phyloP scores from a whole-genome alignment of 495 filamentous ascomycete species.

The Penicillium bialowiezense region DNA sequence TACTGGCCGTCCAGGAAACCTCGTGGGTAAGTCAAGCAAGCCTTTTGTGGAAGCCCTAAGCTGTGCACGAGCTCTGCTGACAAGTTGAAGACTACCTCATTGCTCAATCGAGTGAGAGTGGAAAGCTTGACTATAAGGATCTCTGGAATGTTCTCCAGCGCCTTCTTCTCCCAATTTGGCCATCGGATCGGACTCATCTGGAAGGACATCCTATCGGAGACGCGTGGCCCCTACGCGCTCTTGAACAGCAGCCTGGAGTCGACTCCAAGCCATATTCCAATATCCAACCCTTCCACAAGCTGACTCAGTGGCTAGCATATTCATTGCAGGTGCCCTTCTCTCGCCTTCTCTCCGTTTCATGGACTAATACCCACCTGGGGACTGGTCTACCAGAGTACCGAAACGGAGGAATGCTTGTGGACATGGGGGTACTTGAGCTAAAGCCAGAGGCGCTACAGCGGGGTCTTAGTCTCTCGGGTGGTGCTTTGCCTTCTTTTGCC shows the following conservation, averaged over 20 bases:
- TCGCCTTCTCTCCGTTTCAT: slow-evolving; percentile 70
- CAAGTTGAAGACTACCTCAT: slow-evolving; percentile 49
- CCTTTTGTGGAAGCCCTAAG: background rate
- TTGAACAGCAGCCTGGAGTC: slow-evolving; percentile 11
- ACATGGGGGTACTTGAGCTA: slow-evolving; percentile 75
- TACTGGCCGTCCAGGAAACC: slow-evolving; percentile 50
- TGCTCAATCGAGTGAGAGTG: slow-evolving; percentile 10
- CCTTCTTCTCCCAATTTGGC: slow-evolving; percentile 53
- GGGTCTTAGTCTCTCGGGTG: slow-evolving; percentile 44
- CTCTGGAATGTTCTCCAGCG: slow-evolving; percentile 53
- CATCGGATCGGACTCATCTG: slow-evolving; percentile 50
- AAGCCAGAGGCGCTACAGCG: slow-evolving; percentile 62
- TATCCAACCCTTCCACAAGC: slow-evolving; percentile 71
- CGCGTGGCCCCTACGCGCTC: slow-evolving; percentile 49
- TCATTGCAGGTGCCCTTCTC: slow-evolving; percentile 87
- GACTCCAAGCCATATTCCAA: slow-evolving; percentile 12
- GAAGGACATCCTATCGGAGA: slow-evolving; percentile 53
- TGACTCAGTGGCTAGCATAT: slow-evolving; percentile 88
- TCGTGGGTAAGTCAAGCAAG: slow-evolving; percentile 44
- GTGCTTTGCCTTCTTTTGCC: slow-evolving; percentile 71
- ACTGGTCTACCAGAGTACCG: slow-evolving; percentile 87
- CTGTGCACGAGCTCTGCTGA: background rate
- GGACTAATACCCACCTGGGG: slow-evolving; percentile 71
- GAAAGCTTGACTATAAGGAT: slow-evolving; percentile 27
- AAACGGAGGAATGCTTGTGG: slow-evolving; percentile 82